These are phyloP conservation scores for Chaetomidium leptoderma DNA, from an alignment of 495 filamentous ascomycete species.

Conservation along the genomic window DNA sequence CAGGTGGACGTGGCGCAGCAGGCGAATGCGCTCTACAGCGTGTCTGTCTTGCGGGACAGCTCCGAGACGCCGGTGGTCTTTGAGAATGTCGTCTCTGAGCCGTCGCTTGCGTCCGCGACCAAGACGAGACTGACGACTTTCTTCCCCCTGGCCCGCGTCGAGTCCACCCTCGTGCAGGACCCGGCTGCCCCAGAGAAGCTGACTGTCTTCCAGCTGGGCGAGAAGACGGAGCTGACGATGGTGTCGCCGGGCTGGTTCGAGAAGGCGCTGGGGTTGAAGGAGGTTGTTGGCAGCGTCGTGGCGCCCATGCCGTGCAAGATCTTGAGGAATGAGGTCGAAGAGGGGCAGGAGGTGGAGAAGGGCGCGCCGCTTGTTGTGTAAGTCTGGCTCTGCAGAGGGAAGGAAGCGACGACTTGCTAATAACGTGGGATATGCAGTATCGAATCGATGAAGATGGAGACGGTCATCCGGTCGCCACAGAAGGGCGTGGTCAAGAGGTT, in stretches of 20 bases:
- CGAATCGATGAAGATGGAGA: conserved; percentile 99
- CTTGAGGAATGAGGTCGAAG: conserved; percentile 73
- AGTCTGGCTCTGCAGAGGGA: conserved; percentile 22
- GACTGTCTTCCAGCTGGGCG: conserved; percentile 77
- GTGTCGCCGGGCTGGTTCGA: conserved; percentile 74
- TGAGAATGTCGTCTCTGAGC: conserved; percentile 41
- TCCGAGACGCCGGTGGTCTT: conserved; percentile 34
- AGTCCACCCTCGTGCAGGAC: conserved; percentile 70
- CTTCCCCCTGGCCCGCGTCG: conserved; percentile 75
- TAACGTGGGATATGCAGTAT: conserved; percentile 46
- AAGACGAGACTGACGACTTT: conserved; percentile 49
- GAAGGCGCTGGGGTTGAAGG: conserved; percentile 78
- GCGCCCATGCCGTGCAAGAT: conserved; percentile 97
- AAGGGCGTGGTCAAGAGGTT: conserved; percentile 74
- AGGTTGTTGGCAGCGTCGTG: conserved; percentile 70
- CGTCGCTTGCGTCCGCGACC: conserved; percentile 21
- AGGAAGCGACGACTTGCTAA: conserved; percentile 16
- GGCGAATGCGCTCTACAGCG: conserved; percentile 57
- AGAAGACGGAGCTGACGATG: conserved; percentile 65
- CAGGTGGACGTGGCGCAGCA: conserved; percentile 63
- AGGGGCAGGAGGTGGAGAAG: conserved; percentile 76
- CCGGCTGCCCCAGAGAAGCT: conserved; percentile 55
- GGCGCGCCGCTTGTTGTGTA: conserved; percentile 83
- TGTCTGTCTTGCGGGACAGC: conserved; percentile 51
- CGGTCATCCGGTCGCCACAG: conserved; percentile 85